phyloP scores from a whole-genome alignment of 2,329 filamentous ascomycete genomes.

The Whalleya microplaca region DNA sequence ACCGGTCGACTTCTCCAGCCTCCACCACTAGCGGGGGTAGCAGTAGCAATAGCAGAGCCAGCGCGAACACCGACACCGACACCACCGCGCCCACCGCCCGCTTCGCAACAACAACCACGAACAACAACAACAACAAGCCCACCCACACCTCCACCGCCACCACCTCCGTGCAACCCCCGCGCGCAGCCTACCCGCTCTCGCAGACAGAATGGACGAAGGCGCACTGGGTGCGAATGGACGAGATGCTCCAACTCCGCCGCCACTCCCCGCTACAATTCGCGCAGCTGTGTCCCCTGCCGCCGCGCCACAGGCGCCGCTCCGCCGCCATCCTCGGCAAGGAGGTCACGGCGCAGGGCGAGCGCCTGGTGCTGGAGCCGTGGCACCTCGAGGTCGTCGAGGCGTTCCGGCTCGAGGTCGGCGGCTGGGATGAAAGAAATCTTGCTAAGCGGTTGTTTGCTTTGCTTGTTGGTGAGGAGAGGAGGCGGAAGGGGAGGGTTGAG shows the following conservation, averaged over 20 bases:
- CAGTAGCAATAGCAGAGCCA: constrained; percentile 5
- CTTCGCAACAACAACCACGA: background rate
- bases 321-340: constrained; percentile 50
- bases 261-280: constrained; percentile 45
- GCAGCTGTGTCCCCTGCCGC: constrained; percentile 29
- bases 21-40: constrained; percentile 3
- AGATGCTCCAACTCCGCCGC: constrained; percentile 53
- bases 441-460: constrained; percentile 59
- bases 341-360: constrained; percentile 50
- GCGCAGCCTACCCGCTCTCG: constrained; percentile 35
- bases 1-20: constrained; percentile 22
- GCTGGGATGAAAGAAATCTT: constrained; percentile 54
- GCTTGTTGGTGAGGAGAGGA: constrained; percentile 53
- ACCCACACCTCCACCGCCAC: no score
- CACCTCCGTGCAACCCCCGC: background rate
- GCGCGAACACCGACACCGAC: background rate
- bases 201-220: constrained; percentile 50
- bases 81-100: background rate
- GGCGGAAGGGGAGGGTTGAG: constrained; percentile 24
- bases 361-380: constrained; percentile 56
- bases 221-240: constrained; percentile 59
- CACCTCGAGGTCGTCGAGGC: constrained; percentile 62
- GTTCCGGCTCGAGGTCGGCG: constrained; percentile 51
- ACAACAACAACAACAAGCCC: constrained; percentile 2
- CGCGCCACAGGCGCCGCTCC: constrained; percentile 9